Conservation (phyloP, 2,329 filamentous ascomycete species). For the Dendryphion nanum region DNA sequence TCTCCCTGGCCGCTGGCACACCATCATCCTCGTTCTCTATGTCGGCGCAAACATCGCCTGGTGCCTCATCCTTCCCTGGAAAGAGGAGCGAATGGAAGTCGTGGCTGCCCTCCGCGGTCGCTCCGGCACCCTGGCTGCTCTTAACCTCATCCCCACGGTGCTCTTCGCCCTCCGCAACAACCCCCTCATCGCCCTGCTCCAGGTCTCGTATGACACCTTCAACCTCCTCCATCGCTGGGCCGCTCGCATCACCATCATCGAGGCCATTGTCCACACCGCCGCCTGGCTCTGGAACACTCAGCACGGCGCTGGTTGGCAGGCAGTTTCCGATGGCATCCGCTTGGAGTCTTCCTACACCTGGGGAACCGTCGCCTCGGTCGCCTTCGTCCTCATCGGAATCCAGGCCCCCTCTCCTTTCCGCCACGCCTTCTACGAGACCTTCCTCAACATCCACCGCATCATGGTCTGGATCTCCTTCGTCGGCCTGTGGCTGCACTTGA, state of each 20-base stretch:
- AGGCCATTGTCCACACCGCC: constrained; percentile 68
- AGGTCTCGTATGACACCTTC: constrained; percentile 94
- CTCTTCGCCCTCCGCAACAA: constrained; percentile 92
- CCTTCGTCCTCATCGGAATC: constrained; percentile 66
- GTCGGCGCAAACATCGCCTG: constrained; percentile 74
- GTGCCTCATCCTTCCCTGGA: constrained; percentile 66
- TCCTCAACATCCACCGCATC: constrained; percentile 81
- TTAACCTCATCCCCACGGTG: constrained; percentile 91
- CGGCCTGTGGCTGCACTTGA: constrained; percentile 77
- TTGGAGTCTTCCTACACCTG: constrained; percentile 63
- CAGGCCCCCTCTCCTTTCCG: constrained; percentile 75
- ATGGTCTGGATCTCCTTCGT: constrained; percentile 67
- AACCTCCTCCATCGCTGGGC: constrained; percentile 87
- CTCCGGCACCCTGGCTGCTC: constrained; percentile 75
- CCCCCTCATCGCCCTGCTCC: constrained; percentile 75
- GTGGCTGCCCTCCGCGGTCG: constrained; percentile 82
- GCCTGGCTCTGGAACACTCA: constrained; percentile 70
- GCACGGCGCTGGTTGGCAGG: constrained; percentile 60
- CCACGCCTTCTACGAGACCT: constrained; percentile 96
- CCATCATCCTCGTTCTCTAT: constrained; percentile 66
- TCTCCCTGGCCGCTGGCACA: constrained; percentile 75
- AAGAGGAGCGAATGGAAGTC: constrained; percentile 49
- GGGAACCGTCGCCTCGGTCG: constrained; percentile 59
- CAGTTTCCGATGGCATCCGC: constrained; percentile 55
- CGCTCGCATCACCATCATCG: constrained; percentile 68